phyloP scores from a whole-genome alignment of 2,329 filamentous ascomycete species.

The Phialemonium atrogriseum region DNA sequence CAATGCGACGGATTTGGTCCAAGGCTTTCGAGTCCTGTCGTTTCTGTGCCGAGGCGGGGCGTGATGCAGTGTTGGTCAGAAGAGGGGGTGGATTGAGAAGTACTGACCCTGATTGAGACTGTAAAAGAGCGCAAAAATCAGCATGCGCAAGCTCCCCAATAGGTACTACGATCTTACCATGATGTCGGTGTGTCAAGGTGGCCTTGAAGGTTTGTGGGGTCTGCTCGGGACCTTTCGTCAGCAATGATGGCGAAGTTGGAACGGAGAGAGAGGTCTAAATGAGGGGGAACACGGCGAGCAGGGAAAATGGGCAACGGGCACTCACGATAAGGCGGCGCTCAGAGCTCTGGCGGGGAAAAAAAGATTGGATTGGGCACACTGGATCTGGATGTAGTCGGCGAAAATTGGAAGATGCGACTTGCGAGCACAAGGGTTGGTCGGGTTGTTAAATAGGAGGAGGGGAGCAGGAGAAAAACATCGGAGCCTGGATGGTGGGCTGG shows the following conservation, averaged over 20 bases:
- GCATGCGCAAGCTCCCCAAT: background rate
- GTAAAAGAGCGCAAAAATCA: too few species aligned
- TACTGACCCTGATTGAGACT: constrained; percentile 65
- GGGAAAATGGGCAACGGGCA: background rate
- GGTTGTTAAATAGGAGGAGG: too few species aligned
- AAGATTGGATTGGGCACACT: background rate
- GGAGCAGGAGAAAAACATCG: constrained; percentile 2
- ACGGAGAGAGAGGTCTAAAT: background rate
- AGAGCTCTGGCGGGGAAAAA: too few species aligned
- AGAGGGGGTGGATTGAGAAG: constrained; percentile 12
- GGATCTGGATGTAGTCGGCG: too few species aligned
- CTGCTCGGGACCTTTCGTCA: background rate
- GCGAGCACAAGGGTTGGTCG: too few species aligned
- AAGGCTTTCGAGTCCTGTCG: too few species aligned
- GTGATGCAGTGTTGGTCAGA: constrained; percentile 7
- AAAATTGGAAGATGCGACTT: too few species aligned
- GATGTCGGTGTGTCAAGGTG: constrained; percentile 12
- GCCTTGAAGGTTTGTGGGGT: background rate
- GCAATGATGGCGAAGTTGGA: background rate
- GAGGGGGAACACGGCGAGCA: background rate
- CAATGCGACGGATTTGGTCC: too few species aligned
- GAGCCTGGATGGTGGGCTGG: constrained; percentile 1
- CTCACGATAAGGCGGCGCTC: too few species aligned
- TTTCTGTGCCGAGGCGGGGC: too few species aligned
- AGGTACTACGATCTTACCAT: constrained; percentile 26